Evolutionary conservation across 768 basidiomycete genomes (phyloP).

Genomic region (Boletus tomentosulus): DNA sequence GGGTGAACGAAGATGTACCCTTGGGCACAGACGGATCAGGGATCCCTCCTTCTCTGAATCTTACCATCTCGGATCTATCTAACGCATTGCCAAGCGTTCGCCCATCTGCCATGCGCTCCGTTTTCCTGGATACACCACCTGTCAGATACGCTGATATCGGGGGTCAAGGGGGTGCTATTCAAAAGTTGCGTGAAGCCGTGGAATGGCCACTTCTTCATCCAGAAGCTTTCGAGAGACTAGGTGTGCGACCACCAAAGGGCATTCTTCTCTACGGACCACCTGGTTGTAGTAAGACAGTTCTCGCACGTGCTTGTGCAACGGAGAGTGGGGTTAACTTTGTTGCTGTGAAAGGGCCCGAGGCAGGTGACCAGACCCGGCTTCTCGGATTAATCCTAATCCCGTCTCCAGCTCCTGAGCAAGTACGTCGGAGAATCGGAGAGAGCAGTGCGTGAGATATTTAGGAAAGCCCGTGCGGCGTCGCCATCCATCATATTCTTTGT

Average conservation of each 20-base stretch:
- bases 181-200: constrained; percentile 83
- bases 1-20: constrained; percentile 38
- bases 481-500: constrained; percentile 98
- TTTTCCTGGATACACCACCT: constrained; percentile 83
- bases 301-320: constrained; percentile 87
- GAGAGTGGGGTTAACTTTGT: constrained; percentile 96
- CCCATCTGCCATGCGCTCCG: constrained; percentile 91
- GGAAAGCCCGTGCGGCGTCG: constrained; percentile 89
- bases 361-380: constrained; percentile 29
- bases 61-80: constrained; percentile 62
- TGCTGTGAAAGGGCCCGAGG: constrained; percentile 97
- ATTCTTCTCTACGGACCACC: constrained; percentile 93
- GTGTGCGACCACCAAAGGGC: constrained; percentile 85
- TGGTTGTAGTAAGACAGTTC: constrained; percentile 94
- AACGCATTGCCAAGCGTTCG: constrained; percentile 73
- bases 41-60: constrained; percentile 29
- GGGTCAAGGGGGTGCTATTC: constrained; percentile 76
- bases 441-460: constrained; percentile 90
- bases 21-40: constrained; percentile 3
- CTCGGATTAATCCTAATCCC: not conserved
- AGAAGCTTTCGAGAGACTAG: constrained; percentile 81
- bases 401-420: constrained; percentile 82
- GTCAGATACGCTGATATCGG: constrained; percentile 87
- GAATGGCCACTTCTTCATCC: constrained; percentile 94
- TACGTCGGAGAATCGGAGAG: constrained; percentile 97